Percentiles rank a stretch among this genome's conserved stretches.
Conservation (phyloP, 352 stramenopile genomes). For the Lagenidium giganteum region DNA sequence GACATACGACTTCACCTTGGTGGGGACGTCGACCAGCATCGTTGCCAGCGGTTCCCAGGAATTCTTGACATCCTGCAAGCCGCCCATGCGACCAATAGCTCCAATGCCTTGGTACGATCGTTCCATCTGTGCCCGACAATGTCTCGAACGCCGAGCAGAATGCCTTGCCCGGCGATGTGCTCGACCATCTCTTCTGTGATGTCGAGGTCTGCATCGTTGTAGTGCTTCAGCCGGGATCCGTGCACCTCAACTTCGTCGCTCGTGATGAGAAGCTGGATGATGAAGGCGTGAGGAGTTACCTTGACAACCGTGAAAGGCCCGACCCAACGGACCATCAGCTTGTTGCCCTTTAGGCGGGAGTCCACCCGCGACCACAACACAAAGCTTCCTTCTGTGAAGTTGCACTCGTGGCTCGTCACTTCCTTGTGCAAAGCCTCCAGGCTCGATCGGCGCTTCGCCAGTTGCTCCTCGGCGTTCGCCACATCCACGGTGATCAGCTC, state of each 20-base stretch:
- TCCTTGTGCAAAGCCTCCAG: background rate
- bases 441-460: background rate
- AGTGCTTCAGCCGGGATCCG: conserved; percentile 14
- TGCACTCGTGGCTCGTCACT: background rate
- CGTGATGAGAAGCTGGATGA: conserved; percentile 14
- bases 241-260: conserved; percentile 15
- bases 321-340: conserved; percentile 17
- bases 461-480: background rate
- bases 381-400: conserved; percentile 14
- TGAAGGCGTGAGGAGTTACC: conserved; percentile 10
- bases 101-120: background rate
- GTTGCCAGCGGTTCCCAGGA: conserved; percentile 15
- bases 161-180: conserved; percentile 9
- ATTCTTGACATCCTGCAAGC: conserved; percentile 12
- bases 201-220: conserved; percentile 12
- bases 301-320: conserved; percentile 12
- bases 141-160: conserved; percentile 7
- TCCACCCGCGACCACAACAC: conserved; percentile 21
- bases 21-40: no score
- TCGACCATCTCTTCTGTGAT: conserved; percentile 8
- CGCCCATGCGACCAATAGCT: conserved; percentile 10
- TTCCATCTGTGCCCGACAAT: conserved; percentile 6
- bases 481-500: conserved; percentile 4
- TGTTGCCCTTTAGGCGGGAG: conserved; percentile 7
- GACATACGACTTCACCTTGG: no score